phyloP scores from a whole-genome alignment of 1,139 yeast genomes.

The Candida anutae region DNA sequence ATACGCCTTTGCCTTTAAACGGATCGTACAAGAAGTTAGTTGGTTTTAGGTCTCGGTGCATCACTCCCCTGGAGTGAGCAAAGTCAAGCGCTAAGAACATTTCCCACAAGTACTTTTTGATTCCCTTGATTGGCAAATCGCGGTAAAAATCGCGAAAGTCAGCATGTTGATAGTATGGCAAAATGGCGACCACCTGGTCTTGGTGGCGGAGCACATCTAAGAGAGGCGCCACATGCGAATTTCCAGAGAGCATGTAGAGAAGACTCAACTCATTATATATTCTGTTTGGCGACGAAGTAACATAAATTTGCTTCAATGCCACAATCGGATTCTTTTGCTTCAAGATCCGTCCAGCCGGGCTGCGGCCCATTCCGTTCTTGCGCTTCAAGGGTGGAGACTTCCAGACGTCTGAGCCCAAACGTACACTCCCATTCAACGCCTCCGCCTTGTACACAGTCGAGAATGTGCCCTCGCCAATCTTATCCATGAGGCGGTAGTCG shows the following conservation, averaged over 20 bases:
- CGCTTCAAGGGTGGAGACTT: constrained; percentile 38
- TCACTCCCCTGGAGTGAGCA: constrained; percentile 68
- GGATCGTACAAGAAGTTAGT: constrained; percentile 82
- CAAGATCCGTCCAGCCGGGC: constrained; percentile 6
- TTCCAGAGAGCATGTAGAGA: constrained; percentile 59
- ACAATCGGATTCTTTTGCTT: constrained; percentile 49
- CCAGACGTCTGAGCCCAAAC: constrained; percentile 36
- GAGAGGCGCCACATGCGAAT: constrained; percentile 76
- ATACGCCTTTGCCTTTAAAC: constrained; percentile 65
- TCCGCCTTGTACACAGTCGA: constrained; percentile 87
- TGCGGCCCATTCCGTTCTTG: constrained; percentile 5
- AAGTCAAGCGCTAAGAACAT: constrained; percentile 67
- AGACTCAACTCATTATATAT: constrained; percentile 81
- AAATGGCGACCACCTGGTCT: constrained; percentile 88
- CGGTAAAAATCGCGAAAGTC: constrained; percentile 86
- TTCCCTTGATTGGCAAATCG: constrained; percentile 70
- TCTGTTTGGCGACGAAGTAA: constrained; percentile 89
- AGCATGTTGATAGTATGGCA: constrained; percentile 87
- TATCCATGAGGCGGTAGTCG: constrained; percentile 63
- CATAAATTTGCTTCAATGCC: constrained; percentile 89
- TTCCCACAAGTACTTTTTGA: constrained; percentile 74
- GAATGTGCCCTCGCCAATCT: constrained; percentile 94
- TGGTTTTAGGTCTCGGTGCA: constrained; percentile 88
- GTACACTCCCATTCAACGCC: constrained; percentile 45
- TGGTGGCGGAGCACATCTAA: constrained; percentile 79